Evolutionary conservation across 495 filamentous ascomycete genomes (phyloP), one percentile per base, ranked within the genome.

Genomic region (Penicillium psychrofluorescens): DNA sequence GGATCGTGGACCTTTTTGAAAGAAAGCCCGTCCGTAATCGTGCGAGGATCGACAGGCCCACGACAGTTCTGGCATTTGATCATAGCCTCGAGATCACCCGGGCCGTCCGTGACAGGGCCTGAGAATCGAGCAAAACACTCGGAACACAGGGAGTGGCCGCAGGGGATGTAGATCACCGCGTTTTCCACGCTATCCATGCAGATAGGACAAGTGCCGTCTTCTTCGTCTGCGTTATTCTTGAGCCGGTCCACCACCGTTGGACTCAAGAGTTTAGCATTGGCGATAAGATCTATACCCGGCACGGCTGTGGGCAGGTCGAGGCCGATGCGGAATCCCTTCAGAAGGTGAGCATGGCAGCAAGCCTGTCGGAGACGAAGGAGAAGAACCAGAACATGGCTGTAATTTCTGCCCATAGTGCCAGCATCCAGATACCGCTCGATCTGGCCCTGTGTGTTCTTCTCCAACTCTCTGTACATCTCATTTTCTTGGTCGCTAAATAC

Each of bases 261-360:
- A 6, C 68, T 57, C 27, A 96, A 71, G 15, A 71, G 64, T 43
- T 76, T 76, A 0, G 90, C 89, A 14, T 92, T 72, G 8, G 71
- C 73, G 10, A 79, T 40, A 66, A 90, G 81, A 29, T 81, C 70
- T 7, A 89, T 78, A 7, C 78, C 70, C 1, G 81, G 76, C 2
- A 73, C 66, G 8, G 74, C 54, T 45, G 72, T 62, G 39, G 62
- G 66, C n/a, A 71, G 35, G 43, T 80, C 68, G 15, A 71, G 35
- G 43, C 79, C 68, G 15, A 70, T 55, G 29, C 79, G 81, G 49
- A 85, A 81, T 44, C 91, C 89, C 9, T 70, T 74, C 41, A 94
- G 90, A n/a, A 98, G 69, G 58, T 94, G 86, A 1, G 90, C 90
- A 62, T 98, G 92, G 51, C 89, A 95, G 55, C 87, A 92, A 29